Conservation (phyloP, 202 grass and related monocot genomes). For the Hordeum pubiflorum region DNA sequence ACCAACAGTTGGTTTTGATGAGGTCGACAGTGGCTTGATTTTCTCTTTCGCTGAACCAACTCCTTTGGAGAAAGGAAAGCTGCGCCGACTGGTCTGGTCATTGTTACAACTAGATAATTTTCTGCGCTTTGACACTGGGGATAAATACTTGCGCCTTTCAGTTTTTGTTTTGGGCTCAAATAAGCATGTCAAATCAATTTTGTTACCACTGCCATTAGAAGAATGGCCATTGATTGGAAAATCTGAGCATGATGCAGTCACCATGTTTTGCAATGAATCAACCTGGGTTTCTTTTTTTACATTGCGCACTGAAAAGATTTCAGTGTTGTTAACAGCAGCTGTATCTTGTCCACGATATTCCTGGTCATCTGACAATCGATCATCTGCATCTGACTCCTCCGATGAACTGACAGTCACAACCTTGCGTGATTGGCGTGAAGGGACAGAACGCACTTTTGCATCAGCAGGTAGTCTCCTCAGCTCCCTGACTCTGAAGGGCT, state of each 20-base stretch:
- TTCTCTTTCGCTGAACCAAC: slow-evolving; percentile 37
- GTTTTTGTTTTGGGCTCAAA: slow-evolving; percentile 44
- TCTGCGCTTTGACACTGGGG: slow-evolving; percentile 68
- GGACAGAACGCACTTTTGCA: slow-evolving; percentile 36
- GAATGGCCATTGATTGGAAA: slow-evolving; percentile 42
- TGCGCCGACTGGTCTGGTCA: slow-evolving; percentile 35
- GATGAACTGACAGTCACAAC: slow-evolving; percentile 43
- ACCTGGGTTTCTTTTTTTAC: background rate
- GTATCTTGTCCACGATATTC: slow-evolving; percentile 12
- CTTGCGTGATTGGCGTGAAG: slow-evolving; percentile 21
- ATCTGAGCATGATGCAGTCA: slow-evolving; percentile 2
- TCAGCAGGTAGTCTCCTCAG: slow-evolving; percentile 63
- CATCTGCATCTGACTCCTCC: slow-evolving; percentile 39
- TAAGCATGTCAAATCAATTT: slow-evolving; percentile 30
- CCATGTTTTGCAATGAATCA: slow-evolving; percentile 22
- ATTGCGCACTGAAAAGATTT: slow-evolving; percentile 13
- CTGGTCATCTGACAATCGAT: slow-evolving; percentile 31
- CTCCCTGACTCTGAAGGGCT: slow-evolving; percentile 53
- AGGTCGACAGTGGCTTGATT: slow-evolving; percentile 22
- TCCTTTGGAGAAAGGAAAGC: slow-evolving; percentile 39
- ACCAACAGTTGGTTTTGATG: slow-evolving; percentile 16
- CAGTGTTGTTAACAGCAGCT: slow-evolving; percentile 28
- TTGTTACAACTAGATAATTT: slow-evolving; percentile 64
- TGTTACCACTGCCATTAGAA: slow-evolving; percentile 24
- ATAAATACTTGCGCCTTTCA: slow-evolving; percentile 65